Base-by-base conservation (phyloP, 2,329 filamentous ascomycete genomes). In the Dendrostoma leiphaemia region DNA sequence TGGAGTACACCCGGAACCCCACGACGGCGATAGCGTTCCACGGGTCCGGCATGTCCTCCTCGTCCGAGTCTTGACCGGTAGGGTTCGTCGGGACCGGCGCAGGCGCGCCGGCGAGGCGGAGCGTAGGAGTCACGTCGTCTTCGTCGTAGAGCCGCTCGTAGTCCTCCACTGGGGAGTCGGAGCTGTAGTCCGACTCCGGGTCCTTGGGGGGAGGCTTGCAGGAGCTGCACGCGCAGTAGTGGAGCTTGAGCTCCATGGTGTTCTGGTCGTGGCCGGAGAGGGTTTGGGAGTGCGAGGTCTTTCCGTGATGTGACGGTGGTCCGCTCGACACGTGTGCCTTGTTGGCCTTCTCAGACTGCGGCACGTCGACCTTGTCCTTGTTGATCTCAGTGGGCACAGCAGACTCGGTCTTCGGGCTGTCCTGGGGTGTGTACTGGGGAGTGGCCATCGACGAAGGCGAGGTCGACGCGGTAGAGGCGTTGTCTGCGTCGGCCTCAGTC, bases 11-110 rank as follows among this genome's bases (percentile, higher is more conserved):
- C 4, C 82, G 76, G 48, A 86, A 69, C 0, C 84, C 83, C 0
- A 86, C 76, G 17, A 85, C 79, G 49, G 77, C 80, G 43, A 86
- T 76, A 4, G 83, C 83, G 63, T 86, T 85, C 83, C 84, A 86
- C 1, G 81, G 79, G 23, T 81, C 76, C 23, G 74, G 67, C 61
- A 75, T 71, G 58, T 81, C 76, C 53, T 83, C 80, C 59, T 82
- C 80, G 9, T 83, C 79, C 0, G 74, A 74, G 19, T 80, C 77
- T 34, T 80, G 79, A 2, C 73, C 69, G 6, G 73, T 71, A 4
- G 64, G 54, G 34, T 53, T 58, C 6, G 52, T 63, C 3, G 64
- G 61, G 1, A 65, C 59, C 0, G 70, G 61, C 0, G 70, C 65
- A 1, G 71, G 62, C 8, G 72, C 68, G 34, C 70, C 67, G 2